phyloP scores from a whole-genome alignment of 78 protist species.

The Neovahlkampfia damariscottae region DNA sequence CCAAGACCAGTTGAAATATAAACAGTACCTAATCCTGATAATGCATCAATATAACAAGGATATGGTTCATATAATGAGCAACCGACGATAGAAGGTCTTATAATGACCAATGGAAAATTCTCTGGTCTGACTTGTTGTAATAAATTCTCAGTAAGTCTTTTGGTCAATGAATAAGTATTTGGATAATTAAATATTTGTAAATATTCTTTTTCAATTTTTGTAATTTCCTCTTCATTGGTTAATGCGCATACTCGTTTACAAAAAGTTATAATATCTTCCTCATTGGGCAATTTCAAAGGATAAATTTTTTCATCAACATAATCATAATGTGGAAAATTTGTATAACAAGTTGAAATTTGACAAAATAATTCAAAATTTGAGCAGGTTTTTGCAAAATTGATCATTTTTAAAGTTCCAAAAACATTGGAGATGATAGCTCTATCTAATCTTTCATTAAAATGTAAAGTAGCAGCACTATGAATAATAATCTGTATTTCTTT shows the following conservation, averaged over 20 bases:
- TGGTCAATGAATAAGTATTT: conserved; percentile 75
- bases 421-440: neutral
- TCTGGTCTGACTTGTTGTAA: conserved; percentile 4
- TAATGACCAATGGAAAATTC: conserved; percentile 39
- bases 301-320: conserved; percentile 43
- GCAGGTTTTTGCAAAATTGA: conserved; percentile 38
- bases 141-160: conserved; percentile 56
- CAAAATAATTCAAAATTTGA: conserved; percentile 25
- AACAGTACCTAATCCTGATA: conserved; percentile 58
- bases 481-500: conserved; percentile 23
- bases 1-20: conserved; percentile 61
- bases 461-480: conserved; percentile 70
- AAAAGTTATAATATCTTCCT: conserved; percentile 35
- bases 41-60: conserved; percentile 66
- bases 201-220: neutral
- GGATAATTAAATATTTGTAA: conserved; percentile 37
- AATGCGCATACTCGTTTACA: neutral
- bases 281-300: conserved; percentile 33
- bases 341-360: conserved; percentile 76
- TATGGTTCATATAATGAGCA: conserved; percentile 47
- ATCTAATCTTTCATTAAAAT: conserved; percentile 39
- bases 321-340: conserved; percentile 41
- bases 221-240: neutral
- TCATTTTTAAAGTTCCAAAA: conserved; percentile 37
- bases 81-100: conserved; percentile 73